phyloP scores from a whole-genome alignment of 768 basidiomycete species.

The Termitomyces sp. region DNA sequence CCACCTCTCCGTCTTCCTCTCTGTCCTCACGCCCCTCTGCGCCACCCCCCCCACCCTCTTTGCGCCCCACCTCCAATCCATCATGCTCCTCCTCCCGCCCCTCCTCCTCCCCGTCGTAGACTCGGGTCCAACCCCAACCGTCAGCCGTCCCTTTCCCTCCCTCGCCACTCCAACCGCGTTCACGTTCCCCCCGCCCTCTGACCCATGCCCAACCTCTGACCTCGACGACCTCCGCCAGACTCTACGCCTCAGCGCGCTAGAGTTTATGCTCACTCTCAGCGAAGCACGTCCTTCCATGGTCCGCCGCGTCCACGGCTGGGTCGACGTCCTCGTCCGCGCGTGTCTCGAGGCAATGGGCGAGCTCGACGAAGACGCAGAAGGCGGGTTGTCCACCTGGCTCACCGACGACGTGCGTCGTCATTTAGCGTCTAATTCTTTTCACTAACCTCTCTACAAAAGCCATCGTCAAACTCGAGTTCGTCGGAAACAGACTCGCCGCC shows the following conservation, averaged over 20 bases:
- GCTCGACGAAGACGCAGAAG: conserved; percentile 49
- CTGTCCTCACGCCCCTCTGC: too few relatives aligned
- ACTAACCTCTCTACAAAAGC: conserved; percentile 35
- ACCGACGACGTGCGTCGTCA: conserved; percentile 61
- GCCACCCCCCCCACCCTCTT: conserved; percentile 68
- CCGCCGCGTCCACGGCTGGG: conserved; percentile 65
- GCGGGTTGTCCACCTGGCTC: conserved; percentile 41
- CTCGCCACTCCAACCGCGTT: conserved; percentile 6
- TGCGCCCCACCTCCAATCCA: conserved; percentile 49
- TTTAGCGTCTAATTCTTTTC: not conserved
- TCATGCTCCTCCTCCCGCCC: too few relatives aligned
- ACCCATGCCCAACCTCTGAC: too few relatives aligned
- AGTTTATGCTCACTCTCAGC: conserved; percentile 78
- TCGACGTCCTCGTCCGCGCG: conserved; percentile 61
- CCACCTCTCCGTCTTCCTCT: conserved; percentile 63
- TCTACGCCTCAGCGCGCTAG: conserved; percentile 67
- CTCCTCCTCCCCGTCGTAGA: conserved; percentile 50
- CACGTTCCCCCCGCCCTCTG: too few relatives aligned
- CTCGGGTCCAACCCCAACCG: conserved; percentile 46
- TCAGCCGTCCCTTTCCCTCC: conserved; percentile 41
- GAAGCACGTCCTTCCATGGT: conserved; percentile 74
- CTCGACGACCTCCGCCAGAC: conserved; percentile 56
- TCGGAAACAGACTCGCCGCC: conserved; percentile 59
- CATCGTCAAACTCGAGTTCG: conserved; percentile 56
- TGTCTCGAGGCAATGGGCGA: conserved; percentile 83